Percentiles rank a stretch among this genome's conserved stretches.
Conservation (phyloP, 495 filamentous ascomycete genomes). For the Xylaria palmicola region DNA sequence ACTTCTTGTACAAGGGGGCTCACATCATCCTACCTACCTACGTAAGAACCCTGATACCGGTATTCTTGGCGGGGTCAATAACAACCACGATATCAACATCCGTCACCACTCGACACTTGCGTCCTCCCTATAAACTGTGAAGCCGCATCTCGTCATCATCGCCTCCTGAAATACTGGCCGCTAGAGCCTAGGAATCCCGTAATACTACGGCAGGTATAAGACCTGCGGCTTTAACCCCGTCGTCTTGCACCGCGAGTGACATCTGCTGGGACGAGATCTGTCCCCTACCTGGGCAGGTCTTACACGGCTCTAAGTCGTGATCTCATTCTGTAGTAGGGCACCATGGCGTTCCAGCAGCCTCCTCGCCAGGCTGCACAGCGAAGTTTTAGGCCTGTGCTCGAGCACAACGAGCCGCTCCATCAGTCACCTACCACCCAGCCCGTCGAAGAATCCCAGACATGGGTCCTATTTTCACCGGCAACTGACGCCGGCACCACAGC, state of each 20-base stretch:
- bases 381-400: slow-evolving; percentile 51
- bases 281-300: slow-evolving; percentile 23
- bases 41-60: neutral
- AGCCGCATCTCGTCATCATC: too few relatives aligned
- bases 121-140: too few relatives aligned
- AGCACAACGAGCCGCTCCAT: slow-evolving; percentile 46
- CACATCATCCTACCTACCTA: neutral
- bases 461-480: slow-evolving; percentile 89
- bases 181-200: too few relatives aligned
- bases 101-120: neutral
- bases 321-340: neutral
- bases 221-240: neutral
- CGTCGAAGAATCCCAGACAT: slow-evolving; percentile 79
- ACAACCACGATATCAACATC: neutral
- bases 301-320: slow-evolving; percentile 8
- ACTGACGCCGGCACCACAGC: slow-evolving; percentile 61
- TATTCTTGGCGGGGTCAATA: neutral
- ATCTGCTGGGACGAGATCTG: slow-evolving; percentile 18
- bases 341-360: slow-evolving; percentile 85
- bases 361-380: slow-evolving; percentile 61
- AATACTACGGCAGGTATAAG: too few relatives aligned
- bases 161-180: too few relatives aligned
- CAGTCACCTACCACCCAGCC: slow-evolving; percentile 38
- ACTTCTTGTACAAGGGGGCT: neutral
- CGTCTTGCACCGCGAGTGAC: neutral